Conservation (phyloP, 768 basidiomycete species). For the Boletus sensibilis region DNA sequence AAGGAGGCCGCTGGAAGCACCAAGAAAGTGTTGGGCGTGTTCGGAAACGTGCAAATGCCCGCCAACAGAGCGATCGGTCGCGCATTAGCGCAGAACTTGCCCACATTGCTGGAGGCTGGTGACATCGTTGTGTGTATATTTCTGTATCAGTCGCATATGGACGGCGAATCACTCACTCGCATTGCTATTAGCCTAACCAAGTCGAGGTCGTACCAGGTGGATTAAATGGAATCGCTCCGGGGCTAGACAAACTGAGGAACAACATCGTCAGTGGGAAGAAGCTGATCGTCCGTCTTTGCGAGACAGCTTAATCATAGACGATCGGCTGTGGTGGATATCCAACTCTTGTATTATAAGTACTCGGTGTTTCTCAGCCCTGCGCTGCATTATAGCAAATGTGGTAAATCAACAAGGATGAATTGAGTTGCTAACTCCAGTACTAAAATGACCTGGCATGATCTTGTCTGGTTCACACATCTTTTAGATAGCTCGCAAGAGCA, state of each 20-base stretch:
- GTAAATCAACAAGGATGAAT: background rate
- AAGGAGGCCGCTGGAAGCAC: slow-evolving; percentile 14
- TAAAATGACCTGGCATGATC: background rate
- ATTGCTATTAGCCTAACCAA: slow-evolving; percentile 13
- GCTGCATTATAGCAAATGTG: background rate
- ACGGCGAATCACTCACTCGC: background rate
- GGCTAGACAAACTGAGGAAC: slow-evolving; percentile 34
- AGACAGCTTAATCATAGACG: slow-evolving; percentile 19
- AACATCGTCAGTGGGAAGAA: slow-evolving; percentile 39
- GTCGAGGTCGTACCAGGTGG: slow-evolving; percentile 37
- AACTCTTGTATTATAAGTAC: background rate
- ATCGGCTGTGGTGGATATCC: too few relatives aligned
- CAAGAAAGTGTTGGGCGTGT: slow-evolving; percentile 13
- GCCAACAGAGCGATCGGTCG: slow-evolving; percentile 15
- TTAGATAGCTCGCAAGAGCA: too few relatives aligned
- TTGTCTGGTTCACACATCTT: background rate
- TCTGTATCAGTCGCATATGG: background rate
- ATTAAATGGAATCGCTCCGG: slow-evolving; percentile 34
- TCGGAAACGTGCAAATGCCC: slow-evolving; percentile 13
- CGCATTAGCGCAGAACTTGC: slow-evolving; percentile 9
- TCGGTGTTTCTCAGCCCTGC: background rate
- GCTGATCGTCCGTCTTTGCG: slow-evolving; percentile 30
- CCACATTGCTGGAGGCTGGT: slow-evolving; percentile 11
- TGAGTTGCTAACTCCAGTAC: background rate
- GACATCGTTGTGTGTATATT: slow-evolving; percentile 16